Evolutionary conservation across 2,329 filamentous ascomycete genomes (phyloP).

Genomic region (Colletotrichum caudatum): DNA sequence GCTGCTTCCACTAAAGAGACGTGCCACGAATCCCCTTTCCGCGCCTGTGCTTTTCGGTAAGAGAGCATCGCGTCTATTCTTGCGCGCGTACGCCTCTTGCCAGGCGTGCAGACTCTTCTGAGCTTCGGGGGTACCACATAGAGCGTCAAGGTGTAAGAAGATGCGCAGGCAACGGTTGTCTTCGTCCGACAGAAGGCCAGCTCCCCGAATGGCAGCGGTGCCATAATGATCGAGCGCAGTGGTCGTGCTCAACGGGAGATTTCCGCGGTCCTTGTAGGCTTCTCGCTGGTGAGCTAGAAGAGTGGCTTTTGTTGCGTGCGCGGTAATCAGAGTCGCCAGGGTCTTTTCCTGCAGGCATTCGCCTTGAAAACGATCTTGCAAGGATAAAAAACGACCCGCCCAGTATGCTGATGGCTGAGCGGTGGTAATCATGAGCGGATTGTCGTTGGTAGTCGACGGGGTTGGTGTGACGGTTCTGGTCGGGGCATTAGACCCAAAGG

Average conservation of each 20-base stretch:
- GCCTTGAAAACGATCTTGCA: conserved; percentile 65
- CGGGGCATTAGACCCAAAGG: conserved; percentile 28
- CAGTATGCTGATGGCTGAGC: conserved; percentile 68
- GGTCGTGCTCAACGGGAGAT: conserved; percentile 37
- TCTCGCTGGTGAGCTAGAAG: conserved; percentile 19
- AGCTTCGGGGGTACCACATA: conserved; percentile 63
- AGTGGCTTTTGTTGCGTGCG: conserved; percentile 28
- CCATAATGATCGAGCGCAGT: conserved; percentile 34
- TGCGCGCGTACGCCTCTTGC: conserved; percentile 63
- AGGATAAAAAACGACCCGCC: conserved; percentile 69
- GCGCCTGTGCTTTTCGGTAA: conserved; percentile 53
- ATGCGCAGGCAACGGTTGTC: conserved; percentile 46
- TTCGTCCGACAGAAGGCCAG: conserved; percentile 32
- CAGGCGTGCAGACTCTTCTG: conserved; percentile 61
- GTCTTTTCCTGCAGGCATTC: conserved; percentile 47
- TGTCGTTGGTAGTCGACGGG: conserved; percentile 4
- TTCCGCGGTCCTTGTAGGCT: conserved; percentile 25
- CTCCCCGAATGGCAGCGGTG: conserved; percentile 12
- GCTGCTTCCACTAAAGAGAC: conserved; percentile 36
- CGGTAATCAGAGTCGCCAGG: conserved; percentile 24
- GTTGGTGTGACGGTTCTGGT: conserved; percentile 22
- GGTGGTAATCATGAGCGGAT: conserved; percentile 49
- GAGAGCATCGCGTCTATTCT: conserved; percentile 52
- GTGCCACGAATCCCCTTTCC: conserved; percentile 35
- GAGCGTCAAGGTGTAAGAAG: conserved; percentile 59